A percentile compares a stretch with the other conserved stretches of the same genome.
phyloP scores from a whole-genome alignment of 345 rosid genomes.

The Abelmoschus esculentus region DNA sequence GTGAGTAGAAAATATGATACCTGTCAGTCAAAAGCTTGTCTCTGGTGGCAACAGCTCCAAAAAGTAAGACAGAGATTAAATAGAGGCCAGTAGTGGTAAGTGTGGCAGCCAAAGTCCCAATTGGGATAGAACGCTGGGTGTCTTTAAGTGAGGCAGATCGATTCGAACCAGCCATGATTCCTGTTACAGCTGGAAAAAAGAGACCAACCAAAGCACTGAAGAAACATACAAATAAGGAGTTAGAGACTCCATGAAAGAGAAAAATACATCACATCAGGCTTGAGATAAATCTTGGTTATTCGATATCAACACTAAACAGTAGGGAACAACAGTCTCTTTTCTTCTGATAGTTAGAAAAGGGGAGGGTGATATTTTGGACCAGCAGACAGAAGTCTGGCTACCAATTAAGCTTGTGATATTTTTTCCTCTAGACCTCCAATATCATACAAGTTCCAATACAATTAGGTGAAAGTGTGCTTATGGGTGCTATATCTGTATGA shows the following conservation, averaged over 20 bases:
- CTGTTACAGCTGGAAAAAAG: conserved; percentile 98
- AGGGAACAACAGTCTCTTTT: not conserved
- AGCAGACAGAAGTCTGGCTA: not conserved
- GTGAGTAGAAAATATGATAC: conserved; percentile 28
- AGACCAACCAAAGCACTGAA: conserved; percentile 64
- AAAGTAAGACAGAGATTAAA: conserved; percentile 63
- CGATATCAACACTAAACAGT: not conserved
- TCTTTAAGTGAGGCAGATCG: conserved; percentile 93
- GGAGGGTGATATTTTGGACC: not conserved
- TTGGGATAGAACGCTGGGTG: conserved; percentile 90
- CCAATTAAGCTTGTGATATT: not conserved
- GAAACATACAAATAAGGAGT: not conserved
- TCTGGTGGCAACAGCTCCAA: conserved; percentile 90
- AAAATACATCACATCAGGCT: not conserved
- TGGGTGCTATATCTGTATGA: conserved; percentile 27
- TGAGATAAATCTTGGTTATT: not conserved
- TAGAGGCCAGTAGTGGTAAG: conserved; percentile 73
- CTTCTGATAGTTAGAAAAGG: not conserved
- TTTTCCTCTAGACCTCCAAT: not conserved
- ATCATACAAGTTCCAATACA: not conserved
- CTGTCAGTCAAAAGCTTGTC: conserved; percentile 86
- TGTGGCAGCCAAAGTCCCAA: conserved; percentile 95
- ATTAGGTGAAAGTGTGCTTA: not conserved
- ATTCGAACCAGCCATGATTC: conserved; percentile 98
- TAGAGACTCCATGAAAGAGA: not conserved